phyloP scores from a whole-genome alignment of 257 asterid species.

The Nicotiana undulata region DNA sequence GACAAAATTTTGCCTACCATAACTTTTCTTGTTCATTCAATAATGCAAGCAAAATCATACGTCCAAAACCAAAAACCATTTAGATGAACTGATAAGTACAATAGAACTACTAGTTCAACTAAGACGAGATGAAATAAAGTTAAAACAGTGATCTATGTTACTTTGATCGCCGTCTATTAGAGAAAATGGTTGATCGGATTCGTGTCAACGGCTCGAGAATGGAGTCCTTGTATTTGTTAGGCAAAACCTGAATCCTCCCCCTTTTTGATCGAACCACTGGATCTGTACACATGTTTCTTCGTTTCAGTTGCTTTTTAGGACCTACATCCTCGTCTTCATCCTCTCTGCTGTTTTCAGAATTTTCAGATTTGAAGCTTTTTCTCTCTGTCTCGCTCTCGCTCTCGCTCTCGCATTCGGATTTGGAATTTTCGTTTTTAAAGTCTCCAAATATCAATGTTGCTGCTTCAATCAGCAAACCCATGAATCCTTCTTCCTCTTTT shows the following conservation, averaged over 20 bases:
- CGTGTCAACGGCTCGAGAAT: conserved; percentile 9
- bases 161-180: conserved; percentile 12
- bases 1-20: no score
- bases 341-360: not conserved
- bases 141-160: not conserved
- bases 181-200: conserved; percentile 2
- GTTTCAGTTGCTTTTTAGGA: not conserved
- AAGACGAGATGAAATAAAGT: not conserved
- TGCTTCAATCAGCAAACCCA: not conserved
- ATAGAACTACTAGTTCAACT: no score
- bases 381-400: not conserved
- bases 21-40: no score
- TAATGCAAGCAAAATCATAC: no score
- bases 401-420: no score
- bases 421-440: no score
- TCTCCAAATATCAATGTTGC: no score
- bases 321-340: not conserved
- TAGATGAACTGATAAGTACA: no score
- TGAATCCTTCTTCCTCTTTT: not conserved
- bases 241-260: conserved; percentile 15
- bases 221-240: conserved; percentile 15
- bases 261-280: conserved; percentile 9
- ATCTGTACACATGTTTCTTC: not conserved
- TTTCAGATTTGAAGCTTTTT: not conserved
- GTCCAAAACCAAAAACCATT: no score